phyloP scores from a whole-genome alignment of 73 alveolate species.

The Vitrella brassicaformis region DNA sequence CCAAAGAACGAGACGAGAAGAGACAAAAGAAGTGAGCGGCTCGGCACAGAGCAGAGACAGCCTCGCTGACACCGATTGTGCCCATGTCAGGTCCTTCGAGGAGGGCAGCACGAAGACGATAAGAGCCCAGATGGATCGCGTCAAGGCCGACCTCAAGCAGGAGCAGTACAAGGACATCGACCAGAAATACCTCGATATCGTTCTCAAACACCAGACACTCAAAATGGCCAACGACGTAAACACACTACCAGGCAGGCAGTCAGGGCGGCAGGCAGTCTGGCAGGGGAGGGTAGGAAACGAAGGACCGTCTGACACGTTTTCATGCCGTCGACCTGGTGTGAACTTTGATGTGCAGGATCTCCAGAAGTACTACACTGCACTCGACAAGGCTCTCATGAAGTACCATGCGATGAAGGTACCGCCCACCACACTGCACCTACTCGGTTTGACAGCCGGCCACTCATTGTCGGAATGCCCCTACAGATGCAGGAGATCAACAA shows the following conservation, averaged over 20 bases:
- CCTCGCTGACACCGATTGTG: too few relatives aligned
- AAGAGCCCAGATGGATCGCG: not conserved
- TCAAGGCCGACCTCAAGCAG: not conserved
- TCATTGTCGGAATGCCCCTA: not conserved
- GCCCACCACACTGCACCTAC: not conserved
- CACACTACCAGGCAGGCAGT: too few relatives aligned
- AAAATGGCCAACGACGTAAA: too few relatives aligned
- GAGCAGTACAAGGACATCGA: not conserved
- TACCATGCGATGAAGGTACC: slow-evolving; percentile 74
- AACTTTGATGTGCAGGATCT: slow-evolving; percentile 10
- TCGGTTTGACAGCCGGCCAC: not conserved
- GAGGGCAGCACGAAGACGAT: not conserved
- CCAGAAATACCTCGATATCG: not conserved
- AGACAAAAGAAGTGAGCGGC: too few relatives aligned
- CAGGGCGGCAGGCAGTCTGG: too few relatives aligned
- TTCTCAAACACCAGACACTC: not conserved
- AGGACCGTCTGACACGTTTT: too few relatives aligned
- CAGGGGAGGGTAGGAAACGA: too few relatives aligned
- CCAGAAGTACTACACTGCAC: slow-evolving; percentile 59
- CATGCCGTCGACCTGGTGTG: too few relatives aligned
- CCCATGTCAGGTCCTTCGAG: too few relatives aligned
- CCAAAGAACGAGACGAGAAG: too few relatives aligned
- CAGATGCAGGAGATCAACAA: slow-evolving; percentile 83
- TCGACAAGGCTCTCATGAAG: slow-evolving; percentile 80
- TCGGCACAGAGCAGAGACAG: too few relatives aligned